Conservation (phyloP, 306 rosid species). For the Prunus salicina region DNA sequence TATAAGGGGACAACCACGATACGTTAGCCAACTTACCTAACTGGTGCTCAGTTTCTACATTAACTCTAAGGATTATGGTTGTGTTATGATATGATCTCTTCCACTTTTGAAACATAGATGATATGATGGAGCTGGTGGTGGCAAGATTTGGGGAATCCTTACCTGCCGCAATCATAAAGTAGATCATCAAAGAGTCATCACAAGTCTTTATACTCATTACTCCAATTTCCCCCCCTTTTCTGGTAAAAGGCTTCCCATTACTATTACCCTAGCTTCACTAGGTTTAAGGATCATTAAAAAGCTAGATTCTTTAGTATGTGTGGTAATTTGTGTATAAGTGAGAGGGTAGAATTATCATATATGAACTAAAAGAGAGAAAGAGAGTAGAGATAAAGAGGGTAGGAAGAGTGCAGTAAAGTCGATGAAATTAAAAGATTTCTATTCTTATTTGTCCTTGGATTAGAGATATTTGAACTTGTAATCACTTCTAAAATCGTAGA, state of each 20-base stretch:
- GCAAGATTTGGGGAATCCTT: conserved; percentile 38
- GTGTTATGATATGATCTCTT: neutral
- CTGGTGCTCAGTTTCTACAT: too few relatives aligned
- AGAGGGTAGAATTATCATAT: too few relatives aligned
- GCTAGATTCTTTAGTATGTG: neutral
- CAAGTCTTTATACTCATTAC: conserved; percentile 2
- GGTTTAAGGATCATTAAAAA: neutral
- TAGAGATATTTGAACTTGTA: too few relatives aligned
- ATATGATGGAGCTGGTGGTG: conserved; percentile 45
- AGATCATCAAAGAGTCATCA: conserved; percentile 6
- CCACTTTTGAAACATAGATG: conserved; percentile 12
- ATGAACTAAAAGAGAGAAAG: neutral
- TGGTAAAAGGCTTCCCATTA: neutral
- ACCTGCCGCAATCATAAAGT: conserved; percentile 29
- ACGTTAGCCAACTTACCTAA: too few relatives aligned
- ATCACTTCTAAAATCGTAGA: too few relatives aligned
- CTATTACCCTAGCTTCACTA: neutral
- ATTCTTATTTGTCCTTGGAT: too few relatives aligned
- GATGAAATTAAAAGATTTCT: neutral
- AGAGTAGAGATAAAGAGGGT: neutral
- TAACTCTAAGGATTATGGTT: neutral
- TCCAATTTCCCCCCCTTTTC: neutral
- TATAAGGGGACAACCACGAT: too few relatives aligned
- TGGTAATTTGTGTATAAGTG: neutral
- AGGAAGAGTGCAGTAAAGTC: neutral